Evolutionary conservation across 495 filamentous ascomycete genomes (phyloP).

Genomic region (Lophiostoma macrostomum): DNA sequence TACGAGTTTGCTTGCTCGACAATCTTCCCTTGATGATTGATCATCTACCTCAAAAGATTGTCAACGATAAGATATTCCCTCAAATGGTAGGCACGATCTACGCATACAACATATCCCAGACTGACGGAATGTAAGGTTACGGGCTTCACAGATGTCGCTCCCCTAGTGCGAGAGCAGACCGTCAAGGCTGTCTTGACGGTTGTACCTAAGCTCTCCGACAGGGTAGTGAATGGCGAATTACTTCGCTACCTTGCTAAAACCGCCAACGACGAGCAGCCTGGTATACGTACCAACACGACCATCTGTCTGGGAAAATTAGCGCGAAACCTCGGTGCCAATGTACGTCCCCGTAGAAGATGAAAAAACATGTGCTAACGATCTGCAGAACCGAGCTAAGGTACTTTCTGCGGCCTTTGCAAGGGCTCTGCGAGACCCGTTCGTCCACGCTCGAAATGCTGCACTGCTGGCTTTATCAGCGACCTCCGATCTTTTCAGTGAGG

Average conservation of each 20-base stretch:
- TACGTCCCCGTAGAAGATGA: no score
- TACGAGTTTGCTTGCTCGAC: conserved; percentile 87
- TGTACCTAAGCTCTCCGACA: conserved; percentile 83
- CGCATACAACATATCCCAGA: conserved; percentile 29
- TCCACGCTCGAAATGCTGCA: conserved; percentile 86
- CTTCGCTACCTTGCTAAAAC: conserved; percentile 90
- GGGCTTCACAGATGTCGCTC: conserved; percentile 87
- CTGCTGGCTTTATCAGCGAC: conserved; percentile 83
- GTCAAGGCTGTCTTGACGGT: conserved; percentile 86
- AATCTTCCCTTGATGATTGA: conserved; percentile 90
- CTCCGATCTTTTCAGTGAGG: conserved; percentile 79
- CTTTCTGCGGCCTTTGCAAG: conserved; percentile 87
- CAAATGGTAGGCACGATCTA: conserved; percentile 77
- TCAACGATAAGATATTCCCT: conserved; percentile 96
- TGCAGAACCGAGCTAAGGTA: conserved; percentile 75
- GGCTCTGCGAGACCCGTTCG: conserved; percentile 86
- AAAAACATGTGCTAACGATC: conserved; percentile 6
- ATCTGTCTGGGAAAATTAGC: conserved; percentile 96
- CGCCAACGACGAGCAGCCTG: conserved; percentile 95
- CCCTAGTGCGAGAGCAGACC: conserved; percentile 90
- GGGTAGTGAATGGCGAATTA: conserved; percentile 89
- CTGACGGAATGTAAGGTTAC: conserved; percentile 53
- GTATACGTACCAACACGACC: conserved; percentile 95
- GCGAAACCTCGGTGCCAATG: conserved; percentile 72
- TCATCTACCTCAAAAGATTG: conserved; percentile 78